Conservation (phyloP, 345 rosid species). For the thale cress (Arabidopsis thaliana) region TAIR10.1 NC_003071.7:19325001-19325500, state of each 20-base stretch:
- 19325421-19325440: constrained; percentile 80
- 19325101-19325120: constrained; percentile 47
- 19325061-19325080: constrained; percentile 62
- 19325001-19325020: constrained; percentile 57
- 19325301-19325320: constrained; percentile 50
- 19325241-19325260: constrained; percentile 60
- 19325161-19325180: background rate
- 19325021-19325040: constrained; percentile 74
- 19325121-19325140: background rate
- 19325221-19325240: constrained; percentile 43
- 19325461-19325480: constrained; percentile 21
- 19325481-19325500: constrained; percentile 40
- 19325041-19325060: constrained; percentile 73
- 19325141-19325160: background rate
- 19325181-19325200: constrained; percentile 51
- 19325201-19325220: constrained; percentile 53
- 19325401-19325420: constrained; percentile 63
- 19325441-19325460: constrained; percentile 42
- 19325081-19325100: constrained; percentile 57
- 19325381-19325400: constrained; percentile 54
- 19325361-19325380: constrained; percentile 46
- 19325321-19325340: constrained; percentile 65
- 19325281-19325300: constrained; percentile 58
- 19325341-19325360: constrained; percentile 60
- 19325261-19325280: constrained; percentile 75